Conservation (phyloP, 345 rosid species). For the Cardamine occulta region DNA sequence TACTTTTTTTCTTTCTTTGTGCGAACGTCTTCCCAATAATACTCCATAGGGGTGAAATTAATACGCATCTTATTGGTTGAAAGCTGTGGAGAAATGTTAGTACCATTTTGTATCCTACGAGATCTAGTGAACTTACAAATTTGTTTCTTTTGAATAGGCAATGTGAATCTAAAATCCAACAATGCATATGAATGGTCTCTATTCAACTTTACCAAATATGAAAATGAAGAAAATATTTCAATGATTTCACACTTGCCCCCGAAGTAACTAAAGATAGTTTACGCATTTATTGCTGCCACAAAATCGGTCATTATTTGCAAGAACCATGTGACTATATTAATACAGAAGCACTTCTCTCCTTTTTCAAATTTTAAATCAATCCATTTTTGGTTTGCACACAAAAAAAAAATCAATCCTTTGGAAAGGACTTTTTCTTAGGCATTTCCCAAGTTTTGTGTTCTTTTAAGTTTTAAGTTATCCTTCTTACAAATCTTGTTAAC, state of each 20-base stretch:
- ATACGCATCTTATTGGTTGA: not conserved
- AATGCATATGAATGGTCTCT: conserved; percentile 32
- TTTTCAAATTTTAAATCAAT: conserved; percentile 26
- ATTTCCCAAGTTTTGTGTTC: not conserved
- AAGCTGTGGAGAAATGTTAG: not conserved
- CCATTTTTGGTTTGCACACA: too few relatives aligned
- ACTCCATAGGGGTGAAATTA: not conserved
- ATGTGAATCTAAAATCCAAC: conserved; percentile 20
- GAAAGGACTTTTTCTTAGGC: not conserved
- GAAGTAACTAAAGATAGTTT: conserved; percentile 19
- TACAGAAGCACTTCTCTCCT: conserved; percentile 26
- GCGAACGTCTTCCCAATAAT: not conserved
- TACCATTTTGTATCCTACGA: not conserved
- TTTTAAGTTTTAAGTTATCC: not conserved
- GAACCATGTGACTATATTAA: conserved; percentile 44
- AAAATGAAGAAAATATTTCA: conserved; percentile 1
- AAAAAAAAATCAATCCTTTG: not conserved
- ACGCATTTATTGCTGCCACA: conserved; percentile 36
- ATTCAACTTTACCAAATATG: conserved; percentile 1
- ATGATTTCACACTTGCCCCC: conserved; percentile 30
- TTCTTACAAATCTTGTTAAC: not conserved
- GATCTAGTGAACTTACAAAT: not conserved
- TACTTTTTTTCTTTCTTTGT: not conserved
- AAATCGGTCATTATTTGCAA: conserved; percentile 40
- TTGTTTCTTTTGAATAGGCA: not conserved